Evolutionary conservation across 169 alveolate genomes (phyloP).

Genomic region (Babesia sp.): DNA sequence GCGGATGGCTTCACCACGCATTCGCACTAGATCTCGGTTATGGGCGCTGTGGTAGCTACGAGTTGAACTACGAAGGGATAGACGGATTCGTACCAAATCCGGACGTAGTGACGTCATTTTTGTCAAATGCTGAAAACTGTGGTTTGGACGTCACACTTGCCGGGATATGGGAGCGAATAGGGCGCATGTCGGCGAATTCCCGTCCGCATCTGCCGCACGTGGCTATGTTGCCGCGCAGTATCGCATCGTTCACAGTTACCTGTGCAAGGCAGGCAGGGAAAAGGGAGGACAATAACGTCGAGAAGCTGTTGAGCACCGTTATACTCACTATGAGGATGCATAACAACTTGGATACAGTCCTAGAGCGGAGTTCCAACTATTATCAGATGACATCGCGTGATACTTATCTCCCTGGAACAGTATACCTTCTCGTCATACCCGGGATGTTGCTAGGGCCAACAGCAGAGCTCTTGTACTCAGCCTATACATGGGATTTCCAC

Average conservation of each 20-base stretch:
- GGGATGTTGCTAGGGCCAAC: slow-evolving; percentile 38
- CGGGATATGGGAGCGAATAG: slow-evolving; percentile 37
- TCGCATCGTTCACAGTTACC: slow-evolving; percentile 41
- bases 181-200: slow-evolving; percentile 49
- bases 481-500: slow-evolving; percentile 34
- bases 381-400: slow-evolving; percentile 30
- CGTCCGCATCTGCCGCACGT: slow-evolving; percentile 47
- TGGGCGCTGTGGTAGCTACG: slow-evolving; percentile 46
- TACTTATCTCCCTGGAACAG: slow-evolving; percentile 14
- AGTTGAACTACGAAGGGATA: slow-evolving; percentile 53
- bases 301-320: slow-evolving; percentile 39
- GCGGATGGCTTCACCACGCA: slow-evolving; percentile 57
- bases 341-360: slow-evolving; percentile 59
- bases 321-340: slow-evolving; percentile 42
- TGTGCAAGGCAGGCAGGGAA: slow-evolving; percentile 30
- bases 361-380: slow-evolving; percentile 45
- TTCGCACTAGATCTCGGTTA: slow-evolving; percentile 55
- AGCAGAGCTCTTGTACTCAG: slow-evolving; percentile 3
- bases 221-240: slow-evolving; percentile 49
- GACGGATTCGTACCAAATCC: slow-evolving; percentile 61
- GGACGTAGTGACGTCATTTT: slow-evolving; percentile 45
- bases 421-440: slow-evolving; percentile 44
- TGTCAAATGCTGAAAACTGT: slow-evolving; percentile 3
- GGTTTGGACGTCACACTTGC: slow-evolving; percentile 10
- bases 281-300: slow-evolving; percentile 12